Conservation (phyloP, 306 rosid genomes). For the Quercus glauca region DNA sequence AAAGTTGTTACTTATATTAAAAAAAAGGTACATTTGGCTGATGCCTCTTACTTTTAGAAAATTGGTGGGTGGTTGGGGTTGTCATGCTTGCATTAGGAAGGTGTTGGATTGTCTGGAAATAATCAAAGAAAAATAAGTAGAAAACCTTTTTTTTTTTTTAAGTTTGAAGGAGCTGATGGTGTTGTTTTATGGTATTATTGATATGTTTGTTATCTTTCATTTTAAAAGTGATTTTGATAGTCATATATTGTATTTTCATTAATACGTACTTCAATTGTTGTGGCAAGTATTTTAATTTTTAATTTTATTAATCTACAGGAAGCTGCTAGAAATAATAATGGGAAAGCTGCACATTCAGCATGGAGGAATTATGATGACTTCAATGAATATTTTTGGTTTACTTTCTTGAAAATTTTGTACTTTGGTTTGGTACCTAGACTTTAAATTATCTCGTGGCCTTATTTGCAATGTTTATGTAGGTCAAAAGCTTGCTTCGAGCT, state of each 20-base stretch:
- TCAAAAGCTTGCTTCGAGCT: conserved; percentile 87
- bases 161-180: not conserved
- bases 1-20: no score
- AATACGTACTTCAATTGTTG: conserved; percentile 1
- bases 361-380: conserved; percentile 99
- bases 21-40: not conserved
- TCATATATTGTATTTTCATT: conserved; percentile 5
- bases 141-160: no score
- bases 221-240: not conserved
- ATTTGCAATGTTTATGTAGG: conserved; percentile 54
- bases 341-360: conserved; percentile 95
- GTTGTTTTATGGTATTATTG: not conserved
- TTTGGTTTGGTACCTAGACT: not conserved
- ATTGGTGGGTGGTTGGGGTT: not conserved
- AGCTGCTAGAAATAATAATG: conserved; percentile 60
- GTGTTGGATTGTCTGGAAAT: not conserved
- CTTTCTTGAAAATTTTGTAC: not conserved
- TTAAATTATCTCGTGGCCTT: conserved; percentile 9
- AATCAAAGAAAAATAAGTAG: no score
- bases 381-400: conserved; percentile 97
- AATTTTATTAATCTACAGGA: conserved; percentile 46
- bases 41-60: not conserved
- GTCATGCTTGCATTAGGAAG: not conserved
- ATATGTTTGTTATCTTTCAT: not conserved
- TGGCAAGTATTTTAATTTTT: not conserved